Evolutionary conservation across 257 asterid genomes (phyloP).

Genomic region (Solanum bukasovii): DNA sequence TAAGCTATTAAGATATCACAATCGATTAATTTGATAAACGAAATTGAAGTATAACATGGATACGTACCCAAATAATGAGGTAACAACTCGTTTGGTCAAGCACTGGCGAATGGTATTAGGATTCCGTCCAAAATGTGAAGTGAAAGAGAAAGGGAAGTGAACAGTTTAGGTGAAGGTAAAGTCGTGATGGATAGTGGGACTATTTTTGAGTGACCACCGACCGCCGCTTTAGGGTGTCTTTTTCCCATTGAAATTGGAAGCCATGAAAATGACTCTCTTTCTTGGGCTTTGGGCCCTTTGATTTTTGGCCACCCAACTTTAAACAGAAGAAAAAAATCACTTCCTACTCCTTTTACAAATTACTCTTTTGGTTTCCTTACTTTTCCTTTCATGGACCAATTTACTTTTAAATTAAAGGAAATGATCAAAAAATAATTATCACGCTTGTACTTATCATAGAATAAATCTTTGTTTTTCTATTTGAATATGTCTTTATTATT

Average conservation of each 20-base stretch:
- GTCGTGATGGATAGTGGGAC: not conserved
- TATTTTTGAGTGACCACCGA: not conserved
- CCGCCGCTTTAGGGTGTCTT: slow-evolving; percentile 5
- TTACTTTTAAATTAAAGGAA: not conserved
- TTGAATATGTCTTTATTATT: not conserved
- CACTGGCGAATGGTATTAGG: not conserved
- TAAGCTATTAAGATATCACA: no score
- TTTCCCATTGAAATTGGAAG: not conserved
- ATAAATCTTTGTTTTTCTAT: not conserved
- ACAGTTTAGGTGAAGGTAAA: not conserved
- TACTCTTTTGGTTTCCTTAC: not conserved
- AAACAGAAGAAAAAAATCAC: not conserved
- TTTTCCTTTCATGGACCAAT: not conserved
- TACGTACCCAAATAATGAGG: not conserved
- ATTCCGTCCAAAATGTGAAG: not conserved
- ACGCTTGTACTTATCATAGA: not conserved
- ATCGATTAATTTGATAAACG: no score
- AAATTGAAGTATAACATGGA: no score
- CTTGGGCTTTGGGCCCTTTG: not conserved
- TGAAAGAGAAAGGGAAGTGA: not conserved
- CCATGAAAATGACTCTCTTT: not conserved
- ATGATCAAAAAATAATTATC: no score
- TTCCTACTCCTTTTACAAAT: not conserved
- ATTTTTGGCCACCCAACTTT: not conserved
- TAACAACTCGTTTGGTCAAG: not conserved